Conservation (phyloP, 306 rosid species). For the Vicia faba region DNA sequence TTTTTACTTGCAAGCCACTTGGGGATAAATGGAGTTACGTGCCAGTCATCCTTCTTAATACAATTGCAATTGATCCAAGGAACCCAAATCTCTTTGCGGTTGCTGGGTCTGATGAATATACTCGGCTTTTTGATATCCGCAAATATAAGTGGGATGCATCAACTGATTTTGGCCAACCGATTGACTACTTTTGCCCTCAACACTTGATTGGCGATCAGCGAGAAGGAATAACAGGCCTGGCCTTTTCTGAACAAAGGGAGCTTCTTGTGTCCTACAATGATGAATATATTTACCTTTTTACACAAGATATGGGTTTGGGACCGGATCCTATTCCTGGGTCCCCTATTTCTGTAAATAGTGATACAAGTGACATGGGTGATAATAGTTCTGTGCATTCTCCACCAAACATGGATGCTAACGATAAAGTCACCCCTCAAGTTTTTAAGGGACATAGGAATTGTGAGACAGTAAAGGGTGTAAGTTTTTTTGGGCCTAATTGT, state of each 20-base stretch:
- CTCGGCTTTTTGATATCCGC: constrained; percentile 88
- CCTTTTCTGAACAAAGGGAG: constrained; percentile 91
- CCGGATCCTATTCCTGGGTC: constrained; percentile 52
- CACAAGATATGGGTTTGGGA: constrained; percentile 85
- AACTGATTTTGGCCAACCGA: constrained; percentile 65
- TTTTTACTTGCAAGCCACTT: constrained; percentile 72
- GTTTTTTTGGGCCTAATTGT: constrained; percentile 82
- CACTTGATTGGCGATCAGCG: constrained; percentile 60
- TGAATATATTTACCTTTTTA: constrained; percentile 82
- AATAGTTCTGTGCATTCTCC: constrained; percentile 47
- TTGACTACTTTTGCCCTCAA: constrained; percentile 73
- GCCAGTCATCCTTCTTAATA: constrained; percentile 64
- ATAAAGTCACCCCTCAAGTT: constrained; percentile 61
- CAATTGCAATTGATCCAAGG: constrained; percentile 94
- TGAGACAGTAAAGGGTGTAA: constrained; percentile 91
- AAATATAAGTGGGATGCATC: constrained; percentile 81
- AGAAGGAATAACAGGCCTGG: constrained; percentile 95
- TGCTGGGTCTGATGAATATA: constrained; percentile 80
- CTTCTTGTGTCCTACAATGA: constrained; percentile 85
- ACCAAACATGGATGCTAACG: constrained; percentile 48
- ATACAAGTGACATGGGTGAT: constrained; percentile 59
- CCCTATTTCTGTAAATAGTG: constrained; percentile 52
- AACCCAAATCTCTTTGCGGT: constrained; percentile 88
- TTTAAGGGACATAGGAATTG: constrained; percentile 83
- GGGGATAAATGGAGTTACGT: constrained; percentile 49